phyloP scores from a whole-genome alignment of 2,329 filamentous ascomycete species.

The Juglanconis sp. region DNA sequence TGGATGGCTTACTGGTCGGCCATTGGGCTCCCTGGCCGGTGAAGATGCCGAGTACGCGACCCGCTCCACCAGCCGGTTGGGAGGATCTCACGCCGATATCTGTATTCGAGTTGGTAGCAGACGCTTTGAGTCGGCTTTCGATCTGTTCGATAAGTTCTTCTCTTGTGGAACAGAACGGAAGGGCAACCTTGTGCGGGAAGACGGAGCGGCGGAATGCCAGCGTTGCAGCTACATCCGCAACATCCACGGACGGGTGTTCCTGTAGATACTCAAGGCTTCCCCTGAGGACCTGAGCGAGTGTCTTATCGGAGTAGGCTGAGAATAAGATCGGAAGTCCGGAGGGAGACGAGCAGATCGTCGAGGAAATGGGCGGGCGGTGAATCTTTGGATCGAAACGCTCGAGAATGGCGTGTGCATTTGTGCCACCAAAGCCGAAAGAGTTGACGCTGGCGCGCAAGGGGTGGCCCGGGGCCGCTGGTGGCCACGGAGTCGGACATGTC shows the following conservation, averaged over 20 bases:
- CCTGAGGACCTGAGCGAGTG: too few relatives aligned
- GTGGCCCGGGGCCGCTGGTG: conserved; percentile 11
- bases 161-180: too few relatives aligned
- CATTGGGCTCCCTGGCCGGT: conserved; percentile 34
- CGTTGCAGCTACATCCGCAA: too few relatives aligned
- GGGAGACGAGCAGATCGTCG: too few relatives aligned
- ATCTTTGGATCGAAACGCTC: neutral
- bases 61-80: neutral
- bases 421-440: conserved; percentile 3
- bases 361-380: neutral
- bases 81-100: neutral
- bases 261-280: too few relatives aligned
- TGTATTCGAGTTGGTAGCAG: neutral
- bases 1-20: conserved; percentile 27
- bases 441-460: neutral
- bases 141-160: too few relatives aligned
- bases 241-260: too few relatives aligned
- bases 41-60: conserved; percentile 22
- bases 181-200: too few relatives aligned
- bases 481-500: conserved; percentile 23
- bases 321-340: too few relatives aligned
- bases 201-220: too few relatives aligned
- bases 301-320: too few relatives aligned
- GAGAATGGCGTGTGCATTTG: neutral
- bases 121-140: too few relatives aligned